Conservation (phyloP, 2,329 filamentous ascomycete genomes). For the Talaromyces sp. region DNA sequence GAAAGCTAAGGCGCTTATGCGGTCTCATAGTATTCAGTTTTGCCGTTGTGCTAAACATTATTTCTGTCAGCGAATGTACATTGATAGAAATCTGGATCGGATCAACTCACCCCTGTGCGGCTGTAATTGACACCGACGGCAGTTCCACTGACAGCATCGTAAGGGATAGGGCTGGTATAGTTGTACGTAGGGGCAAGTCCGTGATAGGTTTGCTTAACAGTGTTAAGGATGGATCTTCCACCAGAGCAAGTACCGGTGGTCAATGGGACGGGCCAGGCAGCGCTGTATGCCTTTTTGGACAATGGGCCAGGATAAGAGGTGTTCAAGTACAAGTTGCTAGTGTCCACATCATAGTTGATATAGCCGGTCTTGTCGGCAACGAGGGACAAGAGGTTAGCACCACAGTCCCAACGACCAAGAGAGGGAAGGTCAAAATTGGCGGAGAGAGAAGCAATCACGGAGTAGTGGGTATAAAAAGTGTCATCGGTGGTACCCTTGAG, state of each 20-base stretch:
- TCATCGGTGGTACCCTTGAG: constrained; percentile 63
- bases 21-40: neutral
- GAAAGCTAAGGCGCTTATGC: neutral
- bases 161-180: constrained; percentile 33
- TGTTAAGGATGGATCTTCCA: constrained; percentile 29
- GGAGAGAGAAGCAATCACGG: constrained; percentile 58
- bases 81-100: neutral
- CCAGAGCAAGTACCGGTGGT: constrained; percentile 29
- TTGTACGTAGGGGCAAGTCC: constrained; percentile 28
- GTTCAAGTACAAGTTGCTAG: constrained; percentile 47
- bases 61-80: neutral
- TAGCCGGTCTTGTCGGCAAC: constrained; percentile 60
- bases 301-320: constrained; percentile 50
- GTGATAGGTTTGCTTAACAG: constrained; percentile 30
- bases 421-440: constrained; percentile 67
- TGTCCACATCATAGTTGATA: constrained; percentile 37
- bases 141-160: constrained; percentile 23
- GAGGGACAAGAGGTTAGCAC: constrained; percentile 60
- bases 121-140: constrained; percentile 55
- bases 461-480: constrained; percentile 70
- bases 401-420: constrained; percentile 66
- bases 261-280: constrained; percentile 28
- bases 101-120: constrained; percentile 43
- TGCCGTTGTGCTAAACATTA: neutral
- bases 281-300: constrained; percentile 21